Conservation (phyloP, 2,329 filamentous ascomycete genomes). For the Phaeosphaeria sp. region DNA sequence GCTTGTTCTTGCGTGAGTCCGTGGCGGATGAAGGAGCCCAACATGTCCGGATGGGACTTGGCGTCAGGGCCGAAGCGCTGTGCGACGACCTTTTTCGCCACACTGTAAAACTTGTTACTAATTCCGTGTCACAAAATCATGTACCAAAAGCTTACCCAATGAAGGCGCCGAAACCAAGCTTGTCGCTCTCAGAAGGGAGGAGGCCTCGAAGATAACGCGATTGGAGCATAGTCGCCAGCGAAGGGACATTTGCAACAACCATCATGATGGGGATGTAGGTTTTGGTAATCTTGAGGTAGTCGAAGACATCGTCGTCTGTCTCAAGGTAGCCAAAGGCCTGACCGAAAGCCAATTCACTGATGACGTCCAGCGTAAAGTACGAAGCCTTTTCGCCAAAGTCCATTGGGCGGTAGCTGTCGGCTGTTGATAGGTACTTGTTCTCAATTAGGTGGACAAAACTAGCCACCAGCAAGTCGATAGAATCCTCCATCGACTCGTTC, state of each 20-base stretch:
- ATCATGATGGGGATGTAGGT: slow-evolving; percentile 31
- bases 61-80: slow-evolving; percentile 55
- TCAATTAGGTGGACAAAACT: slow-evolving; percentile 56
- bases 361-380: slow-evolving; percentile 62
- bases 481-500: slow-evolving; percentile 56
- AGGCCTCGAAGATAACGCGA: slow-evolving; percentile 20
- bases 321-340: slow-evolving; percentile 57
- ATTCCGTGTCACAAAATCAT: neutral
- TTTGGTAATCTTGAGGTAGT: slow-evolving; percentile 53
- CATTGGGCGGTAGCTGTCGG: slow-evolving; percentile 39
- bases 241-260: slow-evolving; percentile 18
- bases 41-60: slow-evolving; percentile 57
- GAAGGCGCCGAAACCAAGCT: slow-evolving; percentile 47
- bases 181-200: slow-evolving; percentile 50
- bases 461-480: slow-evolving; percentile 55
- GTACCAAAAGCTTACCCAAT: slow-evolving; percentile 34
- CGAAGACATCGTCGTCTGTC: slow-evolving; percentile 55
- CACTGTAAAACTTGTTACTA: slow-evolving; percentile 5
- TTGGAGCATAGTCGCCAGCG: slow-evolving; percentile 20
- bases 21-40: slow-evolving; percentile 57
- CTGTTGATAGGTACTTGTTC: slow-evolving; percentile 48
- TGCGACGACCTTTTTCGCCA: slow-evolving; percentile 55
- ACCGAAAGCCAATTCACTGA: slow-evolving; percentile 60
- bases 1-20: slow-evolving; percentile 50
- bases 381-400: slow-evolving; percentile 57